Conservation (phyloP, 208 protist genomes). For the Leishmania aethiopica region DNA sequence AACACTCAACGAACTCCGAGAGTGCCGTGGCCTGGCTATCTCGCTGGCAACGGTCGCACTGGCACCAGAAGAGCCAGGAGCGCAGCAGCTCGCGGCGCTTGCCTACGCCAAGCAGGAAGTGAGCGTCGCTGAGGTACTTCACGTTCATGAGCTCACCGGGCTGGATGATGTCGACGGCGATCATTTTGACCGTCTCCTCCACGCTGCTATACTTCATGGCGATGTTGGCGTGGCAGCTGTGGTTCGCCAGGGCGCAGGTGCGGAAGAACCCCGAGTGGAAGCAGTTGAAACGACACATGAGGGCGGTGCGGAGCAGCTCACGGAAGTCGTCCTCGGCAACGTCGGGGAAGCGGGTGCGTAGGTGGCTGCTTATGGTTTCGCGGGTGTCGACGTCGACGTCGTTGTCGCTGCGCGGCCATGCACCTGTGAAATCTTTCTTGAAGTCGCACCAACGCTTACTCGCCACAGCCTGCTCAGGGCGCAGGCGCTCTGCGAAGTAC, state of each 20-base stretch:
- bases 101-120: conserved; percentile 79
- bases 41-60: conserved; percentile 59
- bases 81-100: conserved; percentile 77
- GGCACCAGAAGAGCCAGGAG: conserved; percentile 89
- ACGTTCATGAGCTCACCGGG: conserved; percentile 84
- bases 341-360: conserved; percentile 48
- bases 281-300: conserved; percentile 90
- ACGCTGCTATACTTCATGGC: conserved; percentile 83
- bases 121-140: conserved; percentile 86
- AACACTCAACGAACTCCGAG: conserved; percentile 71
- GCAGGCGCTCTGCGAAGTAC: conserved; percentile 70
- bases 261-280: conserved; percentile 90
- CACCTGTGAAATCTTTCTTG: conserved; percentile 70
- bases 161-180: conserved; percentile 63
- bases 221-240: conserved; percentile 88
- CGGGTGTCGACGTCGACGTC: conserved; percentile 61
- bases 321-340: conserved; percentile 49
- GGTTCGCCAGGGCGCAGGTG: conserved; percentile 83
- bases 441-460: conserved; percentile 52
- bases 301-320: conserved; percentile 61
- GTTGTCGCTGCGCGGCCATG: conserved; percentile 68
- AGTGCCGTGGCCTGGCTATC: conserved; percentile 46
- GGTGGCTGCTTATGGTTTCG: conserved; percentile 32
- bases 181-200: conserved; percentile 74
- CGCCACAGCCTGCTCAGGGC: conserved; percentile 41